A percentile compares a stretch with the other conserved stretches of the same genome.
Evolutionary conservation across 2,329 filamentous ascomycete species (phyloP).

Genomic region (Cadophora luteo-olivacea): DNA sequence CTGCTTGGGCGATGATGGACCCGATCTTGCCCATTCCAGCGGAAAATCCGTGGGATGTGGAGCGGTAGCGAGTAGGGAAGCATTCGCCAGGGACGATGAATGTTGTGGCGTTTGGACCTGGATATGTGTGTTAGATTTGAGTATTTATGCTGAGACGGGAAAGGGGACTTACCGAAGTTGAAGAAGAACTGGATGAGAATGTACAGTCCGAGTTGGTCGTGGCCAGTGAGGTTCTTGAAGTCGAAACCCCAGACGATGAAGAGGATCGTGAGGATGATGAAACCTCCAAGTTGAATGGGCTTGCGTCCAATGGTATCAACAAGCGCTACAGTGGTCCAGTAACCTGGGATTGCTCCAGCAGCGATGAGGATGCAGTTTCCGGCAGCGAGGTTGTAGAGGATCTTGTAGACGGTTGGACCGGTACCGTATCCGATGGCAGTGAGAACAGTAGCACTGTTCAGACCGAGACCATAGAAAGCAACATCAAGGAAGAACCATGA

Average conservation of each 20-base stretch:
- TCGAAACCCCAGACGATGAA: constrained; percentile 70
- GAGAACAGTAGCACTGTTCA: constrained; percentile 80
- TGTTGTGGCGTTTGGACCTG: constrained; percentile 46
- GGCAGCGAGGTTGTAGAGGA: constrained; percentile 74
- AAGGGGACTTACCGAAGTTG: constrained; percentile 54
- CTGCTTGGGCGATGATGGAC: constrained; percentile 51
- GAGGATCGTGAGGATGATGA: constrained; percentile 64
- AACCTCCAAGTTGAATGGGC: constrained; percentile 55
- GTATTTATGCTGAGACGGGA: not conserved
- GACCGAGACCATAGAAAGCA: constrained; percentile 68
- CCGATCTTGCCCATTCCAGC: constrained; percentile 47
- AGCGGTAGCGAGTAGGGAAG: constrained; percentile 47
- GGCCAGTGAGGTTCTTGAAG: constrained; percentile 56
- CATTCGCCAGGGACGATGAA: constrained; percentile 49
- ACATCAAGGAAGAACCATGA: constrained; percentile 75
- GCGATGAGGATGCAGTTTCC: constrained; percentile 78
- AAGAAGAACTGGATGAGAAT: constrained; percentile 72
- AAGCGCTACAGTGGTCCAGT: constrained; percentile 62
- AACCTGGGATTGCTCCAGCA: constrained; percentile 80
- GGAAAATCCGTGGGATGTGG: constrained; percentile 47
- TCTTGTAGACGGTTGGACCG: constrained; percentile 69
- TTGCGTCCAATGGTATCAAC: constrained; percentile 1
- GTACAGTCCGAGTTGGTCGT: constrained; percentile 65
- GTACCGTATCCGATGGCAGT: constrained; percentile 72
- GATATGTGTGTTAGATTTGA: not conserved